A percentile compares a stretch with the other conserved stretches of the same genome.
Evolutionary conservation across 129 eudicot species (phyloP).

Genomic region (Helianthus annuus): DNA sequence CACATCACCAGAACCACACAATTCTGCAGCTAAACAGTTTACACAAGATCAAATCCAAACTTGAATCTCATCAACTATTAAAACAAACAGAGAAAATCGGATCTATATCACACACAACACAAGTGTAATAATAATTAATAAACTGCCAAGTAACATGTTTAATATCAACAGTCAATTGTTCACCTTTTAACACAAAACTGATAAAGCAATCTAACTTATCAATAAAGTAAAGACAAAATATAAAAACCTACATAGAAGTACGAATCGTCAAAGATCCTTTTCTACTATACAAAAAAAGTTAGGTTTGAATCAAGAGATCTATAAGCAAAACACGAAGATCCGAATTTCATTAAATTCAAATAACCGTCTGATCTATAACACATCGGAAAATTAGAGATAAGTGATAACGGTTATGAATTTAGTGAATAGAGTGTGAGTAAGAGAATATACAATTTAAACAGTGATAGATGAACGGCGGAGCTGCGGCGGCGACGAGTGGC

Average conservation of each 20-base stretch:
- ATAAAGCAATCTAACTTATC: neutral
- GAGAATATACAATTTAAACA: slow-evolving; percentile 21
- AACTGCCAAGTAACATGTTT: neutral
- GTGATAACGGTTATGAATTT: neutral
- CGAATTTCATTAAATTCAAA: slow-evolving; percentile 8
- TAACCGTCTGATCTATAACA: slow-evolving; percentile 11
- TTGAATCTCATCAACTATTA: neutral
- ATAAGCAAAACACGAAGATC: slow-evolving; percentile 23
- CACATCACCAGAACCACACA: neutral
- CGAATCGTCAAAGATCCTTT: slow-evolving; percentile 20
- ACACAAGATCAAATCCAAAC: neutral
- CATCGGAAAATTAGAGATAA: slow-evolving; percentile 7
- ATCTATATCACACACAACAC: neutral
- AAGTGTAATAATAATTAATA: neutral
- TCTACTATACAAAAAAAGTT: neutral
- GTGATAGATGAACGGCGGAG: slow-evolving; percentile 19
- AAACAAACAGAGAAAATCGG: neutral
- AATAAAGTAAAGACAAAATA: neutral
- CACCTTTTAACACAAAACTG: neutral
- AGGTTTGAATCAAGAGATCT: slow-evolving; percentile 29
- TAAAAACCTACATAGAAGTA: slow-evolving; percentile 8
- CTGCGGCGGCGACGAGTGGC: slow-evolving; percentile 31
- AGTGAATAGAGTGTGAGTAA: slow-evolving; percentile 14
- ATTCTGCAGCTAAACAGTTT: slow-evolving; percentile 12
- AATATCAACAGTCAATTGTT: neutral